Evolutionary conservation across 768 basidiomycete genomes (phyloP), one percentile per base, ranked within the genome.

Genomic region (Agrocybe chaxingu): DNA sequence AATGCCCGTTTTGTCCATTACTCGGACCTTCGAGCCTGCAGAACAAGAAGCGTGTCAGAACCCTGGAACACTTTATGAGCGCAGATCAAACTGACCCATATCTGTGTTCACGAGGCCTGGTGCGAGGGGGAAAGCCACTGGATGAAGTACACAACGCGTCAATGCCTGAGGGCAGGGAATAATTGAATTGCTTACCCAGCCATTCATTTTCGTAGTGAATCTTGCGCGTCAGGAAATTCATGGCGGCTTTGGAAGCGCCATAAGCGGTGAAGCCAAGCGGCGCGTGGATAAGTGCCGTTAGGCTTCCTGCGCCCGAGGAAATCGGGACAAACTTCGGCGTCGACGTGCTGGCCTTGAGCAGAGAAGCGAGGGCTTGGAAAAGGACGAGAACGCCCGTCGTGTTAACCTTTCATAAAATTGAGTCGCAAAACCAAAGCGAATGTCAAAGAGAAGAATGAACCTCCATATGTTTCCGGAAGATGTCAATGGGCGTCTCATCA

Each of bases 231-330:
- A 40, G 13, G 38, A 40, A 40, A 4, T 40, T 40, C 11, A 40
- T 13, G 8, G 19, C 38, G 11, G 38, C 38, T 12, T 40, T 40
- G 38, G 47, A 39, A 12, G 13, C 30, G 7, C 47, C 47, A 30
- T 48, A 48, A 31, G 19, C 24, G 6, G 39, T 30, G 29, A 38
- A 38, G 3, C 47, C 47, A 30, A 39, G 31, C 32, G 47, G 33
- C 9, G 40, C n/a, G 8, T 48, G 11, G 18, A 48, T 48, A 7
- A 38, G 40, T 4, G 19, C 36, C 7, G 47, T 30, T 7, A 48
- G n/a, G 31, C 47, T 48, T 39, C 13, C 47, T 3, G 47, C 47
- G 12, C 47, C 47, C 11, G 47, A 48, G 36, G 24, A 29, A 16
- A 48, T 38, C 6, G 36, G 36, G 3, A 48, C 31, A 8, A 48